phyloP scores from a whole-genome alignment of 2,329 filamentous ascomycete genomes.

The Aspergillus awamori region DNA sequence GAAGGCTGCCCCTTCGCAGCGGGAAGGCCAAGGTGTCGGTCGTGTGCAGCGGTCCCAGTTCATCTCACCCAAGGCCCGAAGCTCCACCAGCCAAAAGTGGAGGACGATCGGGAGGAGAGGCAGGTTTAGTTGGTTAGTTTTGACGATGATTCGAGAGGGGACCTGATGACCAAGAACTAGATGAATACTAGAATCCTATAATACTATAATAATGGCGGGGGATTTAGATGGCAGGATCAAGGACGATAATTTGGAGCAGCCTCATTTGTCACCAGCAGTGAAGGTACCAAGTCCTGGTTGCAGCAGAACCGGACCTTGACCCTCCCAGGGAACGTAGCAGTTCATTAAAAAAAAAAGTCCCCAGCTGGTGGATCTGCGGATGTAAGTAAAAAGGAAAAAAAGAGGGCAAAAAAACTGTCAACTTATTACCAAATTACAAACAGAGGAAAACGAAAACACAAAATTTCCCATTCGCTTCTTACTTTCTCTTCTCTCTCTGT shows the following conservation, averaged over 20 bases:
- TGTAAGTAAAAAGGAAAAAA: conserved; percentile 26
- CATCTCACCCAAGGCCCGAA: conserved; percentile 2
- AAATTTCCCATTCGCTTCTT: conserved; percentile 27
- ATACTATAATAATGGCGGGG: background rate
- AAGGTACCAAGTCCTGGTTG: background rate
- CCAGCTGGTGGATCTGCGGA: conserved; percentile 36
- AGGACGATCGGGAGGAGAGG: conserved; percentile 15
- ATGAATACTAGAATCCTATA: too few species aligned
- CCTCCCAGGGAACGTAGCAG: background rate
- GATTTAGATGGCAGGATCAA: background rate
- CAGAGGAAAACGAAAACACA: conserved; percentile 43
- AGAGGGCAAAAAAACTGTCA: conserved; percentile 22
- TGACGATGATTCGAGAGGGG: conserved; percentile 9
- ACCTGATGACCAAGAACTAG: background rate
- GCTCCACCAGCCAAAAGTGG: conserved; percentile 11
- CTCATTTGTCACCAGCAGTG: conserved; percentile 4
- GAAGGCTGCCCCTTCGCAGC: background rate
- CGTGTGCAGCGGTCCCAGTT: background rate
- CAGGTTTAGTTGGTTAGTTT: background rate
- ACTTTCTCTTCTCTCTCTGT: too few species aligned
- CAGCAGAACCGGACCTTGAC: conserved; percentile 8
- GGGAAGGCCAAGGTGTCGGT: background rate
- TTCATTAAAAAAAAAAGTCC: conserved; percentile 13
- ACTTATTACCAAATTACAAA: conserved; percentile 35
- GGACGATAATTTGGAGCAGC: background rate